A percentile compares a stretch with the other conserved stretches of the same genome.
Evolutionary conservation across 2,329 filamentous ascomycete genomes (phyloP).

Genomic region (Talaromyces sp.): DNA sequence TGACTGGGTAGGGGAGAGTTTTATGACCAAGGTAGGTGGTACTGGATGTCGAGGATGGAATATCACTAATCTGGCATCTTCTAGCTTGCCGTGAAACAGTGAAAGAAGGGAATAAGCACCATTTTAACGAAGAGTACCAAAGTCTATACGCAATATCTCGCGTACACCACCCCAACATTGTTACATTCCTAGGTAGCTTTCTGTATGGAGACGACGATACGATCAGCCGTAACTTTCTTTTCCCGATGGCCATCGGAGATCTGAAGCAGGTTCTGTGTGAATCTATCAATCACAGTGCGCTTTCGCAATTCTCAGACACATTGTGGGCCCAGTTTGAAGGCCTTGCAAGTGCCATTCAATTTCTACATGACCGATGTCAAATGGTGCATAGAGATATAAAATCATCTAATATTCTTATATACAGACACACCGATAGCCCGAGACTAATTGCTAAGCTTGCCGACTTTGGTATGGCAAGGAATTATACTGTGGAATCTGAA

Average conservation of each 20-base stretch:
- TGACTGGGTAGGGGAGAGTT: not conserved
- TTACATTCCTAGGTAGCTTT: not conserved
- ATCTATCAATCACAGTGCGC: not conserved
- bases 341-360: not conserved
- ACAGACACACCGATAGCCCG: not conserved
- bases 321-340: not conserved
- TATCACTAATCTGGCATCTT: not conserved
- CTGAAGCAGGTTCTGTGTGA: not conserved
- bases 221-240: not conserved
- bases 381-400: not conserved
- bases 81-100: not conserved
- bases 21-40: not conserved
- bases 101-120: not conserved
- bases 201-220: not conserved
- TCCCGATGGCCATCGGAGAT: not conserved
- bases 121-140: not conserved
- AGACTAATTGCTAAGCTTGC: not conserved
- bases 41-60: not conserved
- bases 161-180: not conserved
- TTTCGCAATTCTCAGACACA: not conserved
- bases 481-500: not conserved
- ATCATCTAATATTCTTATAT: not conserved
- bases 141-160: not conserved
- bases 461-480: not conserved
- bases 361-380: not conserved